Conservation (phyloP, 2,329 filamentous ascomycete genomes). For the Paecilomyces sp. region DNA sequence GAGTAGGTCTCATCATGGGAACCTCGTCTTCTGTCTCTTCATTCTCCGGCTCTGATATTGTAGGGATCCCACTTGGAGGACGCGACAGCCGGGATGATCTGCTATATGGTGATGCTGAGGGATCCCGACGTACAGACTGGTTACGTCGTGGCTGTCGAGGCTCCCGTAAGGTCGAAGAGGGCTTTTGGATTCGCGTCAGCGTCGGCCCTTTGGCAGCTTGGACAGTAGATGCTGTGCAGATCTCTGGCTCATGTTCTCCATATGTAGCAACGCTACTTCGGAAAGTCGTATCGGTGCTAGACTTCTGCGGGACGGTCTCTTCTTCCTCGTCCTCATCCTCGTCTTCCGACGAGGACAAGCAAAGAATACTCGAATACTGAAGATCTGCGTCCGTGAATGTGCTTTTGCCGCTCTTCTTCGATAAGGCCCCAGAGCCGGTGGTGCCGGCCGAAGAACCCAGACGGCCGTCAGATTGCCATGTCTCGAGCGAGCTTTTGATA, state of each 20-base stretch:
- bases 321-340: conserved; percentile 27
- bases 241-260: conserved; percentile 34
- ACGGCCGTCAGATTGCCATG: conserved; percentile 10
- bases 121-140: conserved; percentile 12
- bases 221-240: conserved; percentile 34
- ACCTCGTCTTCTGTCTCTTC: neutral
- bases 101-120: conserved; percentile 20
- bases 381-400: conserved; percentile 34
- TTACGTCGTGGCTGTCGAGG: conserved; percentile 13
- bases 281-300: conserved; percentile 7
- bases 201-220: conserved; percentile 22
- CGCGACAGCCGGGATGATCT: conserved; percentile 20
- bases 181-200: conserved; percentile 20
- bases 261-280: conserved; percentile 35
- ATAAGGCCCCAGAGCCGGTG: conserved; percentile 8
- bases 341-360: conserved; percentile 44
- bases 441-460: conserved; percentile 4
- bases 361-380: conserved; percentile 39
- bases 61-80: conserved; percentile 24
- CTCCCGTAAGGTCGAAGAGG: conserved; percentile 9
- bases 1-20: conserved; percentile 8
- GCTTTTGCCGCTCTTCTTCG: conserved; percentile 32
- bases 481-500: conserved; percentile 10
- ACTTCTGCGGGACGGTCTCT: conserved; percentile 6
- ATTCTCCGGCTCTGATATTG: conserved; percentile 23